These are phyloP conservation scores for Fraxinus paxiana DNA, from an alignment of 305 asterid species.

Conservation along the genomic window DNA sequence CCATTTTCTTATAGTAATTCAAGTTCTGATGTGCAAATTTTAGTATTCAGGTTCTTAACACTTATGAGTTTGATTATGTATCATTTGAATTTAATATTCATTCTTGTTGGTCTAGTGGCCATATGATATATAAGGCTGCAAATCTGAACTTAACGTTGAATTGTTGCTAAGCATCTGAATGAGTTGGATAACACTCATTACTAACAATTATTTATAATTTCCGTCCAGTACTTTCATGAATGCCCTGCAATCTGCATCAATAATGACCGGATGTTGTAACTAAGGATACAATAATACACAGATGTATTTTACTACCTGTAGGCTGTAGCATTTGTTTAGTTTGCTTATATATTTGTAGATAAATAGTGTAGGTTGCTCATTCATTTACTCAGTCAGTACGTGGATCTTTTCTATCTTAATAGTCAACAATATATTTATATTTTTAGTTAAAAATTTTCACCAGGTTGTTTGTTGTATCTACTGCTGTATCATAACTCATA, in stretches of 20 bases:
- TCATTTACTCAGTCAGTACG: background rate
- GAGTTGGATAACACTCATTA: background rate
- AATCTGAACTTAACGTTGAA: background rate
- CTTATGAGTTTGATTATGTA: background rate
- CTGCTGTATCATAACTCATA: background rate
- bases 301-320: background rate
- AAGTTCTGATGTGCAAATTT: background rate
- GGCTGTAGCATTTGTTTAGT: background rate
- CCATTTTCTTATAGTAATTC: background rate
- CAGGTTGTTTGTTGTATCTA: background rate
- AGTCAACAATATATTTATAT: background rate
- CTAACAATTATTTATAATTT: background rate
- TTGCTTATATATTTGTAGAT: background rate
- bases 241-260: background rate
- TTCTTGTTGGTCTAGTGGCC: background rate
- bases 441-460: background rate
- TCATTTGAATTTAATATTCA: background rate
- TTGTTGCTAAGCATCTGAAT: background rate
- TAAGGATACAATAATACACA: background rate
- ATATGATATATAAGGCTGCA: background rate
- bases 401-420: background rate
- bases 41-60: background rate
- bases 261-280: background rate
- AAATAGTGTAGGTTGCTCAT: background rate
- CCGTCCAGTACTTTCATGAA: background rate